Evolutionary conservation across 176 grass and related monocot species (phyloP).

Genomic region (Paspalum vaginatum): DNA sequence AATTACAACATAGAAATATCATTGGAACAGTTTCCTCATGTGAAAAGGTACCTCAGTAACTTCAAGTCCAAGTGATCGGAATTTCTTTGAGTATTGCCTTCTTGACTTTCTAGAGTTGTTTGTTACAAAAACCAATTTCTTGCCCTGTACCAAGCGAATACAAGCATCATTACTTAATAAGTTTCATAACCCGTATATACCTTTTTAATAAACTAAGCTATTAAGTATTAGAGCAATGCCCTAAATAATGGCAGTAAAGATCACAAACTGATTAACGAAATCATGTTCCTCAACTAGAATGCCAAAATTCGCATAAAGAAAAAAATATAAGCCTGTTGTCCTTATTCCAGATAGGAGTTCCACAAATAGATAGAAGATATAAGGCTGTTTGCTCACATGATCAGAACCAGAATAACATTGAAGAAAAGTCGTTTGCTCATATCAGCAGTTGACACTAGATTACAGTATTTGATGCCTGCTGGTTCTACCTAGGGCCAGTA

Average conservation of each 20-base stretch:
- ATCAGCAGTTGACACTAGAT: not conserved
- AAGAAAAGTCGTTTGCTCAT: not conserved
- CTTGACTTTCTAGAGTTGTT: constrained; percentile 94
- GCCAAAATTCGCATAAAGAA: not conserved
- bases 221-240: not conserved
- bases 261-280: not conserved
- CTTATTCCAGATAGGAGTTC: not conserved
- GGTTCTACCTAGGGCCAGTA: not conserved
- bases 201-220: constrained; percentile 20
- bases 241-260: constrained; percentile 4
- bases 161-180: constrained; percentile 23
- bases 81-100: constrained; percentile 85
- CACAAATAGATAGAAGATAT: constrained; percentile 1
- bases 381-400: constrained; percentile 4
- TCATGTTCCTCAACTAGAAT: not conserved
- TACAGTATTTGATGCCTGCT: not conserved
- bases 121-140: constrained; percentile 91
- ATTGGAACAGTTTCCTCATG: constrained; percentile 17
- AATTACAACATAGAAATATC: constrained; percentile 22
- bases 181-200: not conserved
- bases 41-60: constrained; percentile 65
- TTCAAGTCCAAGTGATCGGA: constrained; percentile 80
- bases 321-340: not conserved
- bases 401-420: constrained; percentile 7
- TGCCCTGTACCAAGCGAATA: constrained; percentile 62